Evolutionary conservation across 768 basidiomycete genomes (phyloP), one percentile per base, ranked within the genome.

Genomic region (Ramaria rubella): DNA sequence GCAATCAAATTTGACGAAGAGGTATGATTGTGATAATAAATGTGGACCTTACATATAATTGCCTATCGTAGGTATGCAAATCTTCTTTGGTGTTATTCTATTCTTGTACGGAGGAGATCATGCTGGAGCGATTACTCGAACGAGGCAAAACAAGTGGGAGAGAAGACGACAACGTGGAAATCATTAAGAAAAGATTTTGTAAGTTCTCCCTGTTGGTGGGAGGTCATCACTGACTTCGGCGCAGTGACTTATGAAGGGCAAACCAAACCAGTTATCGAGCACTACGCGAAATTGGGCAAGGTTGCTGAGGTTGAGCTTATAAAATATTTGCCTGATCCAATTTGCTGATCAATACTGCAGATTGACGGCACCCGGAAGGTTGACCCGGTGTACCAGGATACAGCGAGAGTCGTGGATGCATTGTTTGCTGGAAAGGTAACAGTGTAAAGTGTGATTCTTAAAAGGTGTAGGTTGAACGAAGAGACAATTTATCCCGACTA

Each of bases 141-240:
- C 84, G 96, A 23, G 87, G 86, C 24, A 87, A 97, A 77, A 98
- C 94, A 0, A 91, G 88, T 55, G 95, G 96, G 15, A 79, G 96
- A 14, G 94, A 93, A 65, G 96, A 99, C 64, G 96, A 99, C 68
- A 99, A 99, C 67, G 76, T 75, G 12, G 92, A 95, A 69, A 92
- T 85, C 68, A 95, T 99, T 72, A 87, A 81, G 73, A 99, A 98
- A 72, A 88, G 96, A n/a, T 97, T 98, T 76, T 75, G 94, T 89
- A 67, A 19, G 86, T 77, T 12, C 19, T 14, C 30, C 17, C 12
- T 26, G 21, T 38, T 45, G 38, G 30, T 38, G 15, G 5, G 11
- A 2, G 19, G 27, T 12, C 2, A 12, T 40, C 15, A 45, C 26
- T 42, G 38, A 9, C 26, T 45, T 6, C 12, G 38, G 7, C 53